Conservation (phyloP, 2,329 filamentous ascomycete species). For the Didymella sp. region DNA sequence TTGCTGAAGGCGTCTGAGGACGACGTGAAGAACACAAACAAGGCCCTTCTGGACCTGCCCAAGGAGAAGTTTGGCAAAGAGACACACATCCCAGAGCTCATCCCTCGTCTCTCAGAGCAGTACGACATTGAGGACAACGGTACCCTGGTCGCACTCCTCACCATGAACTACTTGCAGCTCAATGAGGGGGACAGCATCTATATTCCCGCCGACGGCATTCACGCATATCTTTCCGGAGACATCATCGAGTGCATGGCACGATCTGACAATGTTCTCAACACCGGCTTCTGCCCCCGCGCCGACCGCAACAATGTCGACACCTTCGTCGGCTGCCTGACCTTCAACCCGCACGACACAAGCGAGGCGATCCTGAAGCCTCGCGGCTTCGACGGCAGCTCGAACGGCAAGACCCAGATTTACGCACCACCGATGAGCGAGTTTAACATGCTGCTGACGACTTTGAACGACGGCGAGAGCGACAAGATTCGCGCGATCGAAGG, state of each 20-base stretch:
- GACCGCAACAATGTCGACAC: slow-evolving; percentile 69
- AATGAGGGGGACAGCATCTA: slow-evolving; percentile 71
- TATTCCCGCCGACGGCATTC: slow-evolving; percentile 75
- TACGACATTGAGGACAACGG: slow-evolving; percentile 71
- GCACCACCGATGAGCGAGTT: slow-evolving; percentile 75
- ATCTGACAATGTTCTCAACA: slow-evolving; percentile 76
- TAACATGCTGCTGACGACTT: slow-evolving; percentile 66
- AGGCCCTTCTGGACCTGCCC: slow-evolving; percentile 59
- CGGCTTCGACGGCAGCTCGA: slow-evolving; percentile 59
- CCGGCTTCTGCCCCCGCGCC: slow-evolving; percentile 73
- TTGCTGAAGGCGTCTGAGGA: slow-evolving; percentile 63
- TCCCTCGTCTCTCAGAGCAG: slow-evolving; percentile 69
- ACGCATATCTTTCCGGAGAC: slow-evolving; percentile 75
- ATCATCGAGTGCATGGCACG: slow-evolving; percentile 83
- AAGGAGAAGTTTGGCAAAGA: slow-evolving; percentile 59
- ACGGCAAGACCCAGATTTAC: slow-evolving; percentile 69
- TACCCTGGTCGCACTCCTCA: slow-evolving; percentile 70
- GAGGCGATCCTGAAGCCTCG: slow-evolving; percentile 63
- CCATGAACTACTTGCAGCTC: slow-evolving; percentile 76
- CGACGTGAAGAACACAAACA: slow-evolving; percentile 61
- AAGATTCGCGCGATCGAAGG: slow-evolving; percentile 63
- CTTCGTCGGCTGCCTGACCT: slow-evolving; percentile 69
- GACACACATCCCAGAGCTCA: slow-evolving; percentile 67
- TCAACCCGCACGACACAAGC: slow-evolving; percentile 64
- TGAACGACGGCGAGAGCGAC: slow-evolving; percentile 67